phyloP scores from a whole-genome alignment of 2,329 filamentous ascomycete genomes.

The Cladosporium sp. region DNA sequence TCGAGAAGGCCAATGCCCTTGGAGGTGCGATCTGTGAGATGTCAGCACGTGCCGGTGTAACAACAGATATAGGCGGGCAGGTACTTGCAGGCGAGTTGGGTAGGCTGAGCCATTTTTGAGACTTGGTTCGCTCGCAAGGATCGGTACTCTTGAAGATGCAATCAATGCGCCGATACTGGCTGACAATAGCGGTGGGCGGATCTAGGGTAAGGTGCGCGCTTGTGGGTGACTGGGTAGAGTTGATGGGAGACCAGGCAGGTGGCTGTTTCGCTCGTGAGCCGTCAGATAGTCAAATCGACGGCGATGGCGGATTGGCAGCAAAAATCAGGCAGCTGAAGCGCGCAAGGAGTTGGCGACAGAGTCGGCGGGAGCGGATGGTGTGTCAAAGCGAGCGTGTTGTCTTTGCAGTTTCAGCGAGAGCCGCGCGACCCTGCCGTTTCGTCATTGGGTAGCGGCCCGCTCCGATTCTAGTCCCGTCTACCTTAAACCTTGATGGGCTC shows the following conservation, averaged over 20 bases:
- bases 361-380: not conserved
- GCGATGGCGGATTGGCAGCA: constrained; percentile 9
- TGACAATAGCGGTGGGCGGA: not conserved
- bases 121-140: not conserved
- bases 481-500: too few relatives aligned
- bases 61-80: not conserved
- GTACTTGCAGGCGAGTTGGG: constrained; percentile 79
- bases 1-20: constrained; percentile 94
- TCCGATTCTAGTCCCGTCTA: too few relatives aligned
- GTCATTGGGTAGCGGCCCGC: too few relatives aligned
- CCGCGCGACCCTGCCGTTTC: too few relatives aligned
- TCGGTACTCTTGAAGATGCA: not conserved
- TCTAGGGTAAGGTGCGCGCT: constrained; percentile 1
- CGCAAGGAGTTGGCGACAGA: not conserved
- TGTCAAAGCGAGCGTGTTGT: too few relatives aligned
- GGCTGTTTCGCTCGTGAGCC: constrained; percentile 9
- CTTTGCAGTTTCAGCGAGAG: too few relatives aligned
- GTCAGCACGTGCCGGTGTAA: constrained; percentile 7
- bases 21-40: constrained; percentile 68
- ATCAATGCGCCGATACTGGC: not conserved
- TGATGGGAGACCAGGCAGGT: constrained; percentile 1
- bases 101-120: constrained; percentile 67
- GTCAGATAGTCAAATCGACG: constrained; percentile 14
- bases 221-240: not conserved
- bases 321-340: constrained; percentile 12